phyloP scores from a whole-genome alignment of 148 eudicot species.

The Chenopodium quinoa region DNA sequence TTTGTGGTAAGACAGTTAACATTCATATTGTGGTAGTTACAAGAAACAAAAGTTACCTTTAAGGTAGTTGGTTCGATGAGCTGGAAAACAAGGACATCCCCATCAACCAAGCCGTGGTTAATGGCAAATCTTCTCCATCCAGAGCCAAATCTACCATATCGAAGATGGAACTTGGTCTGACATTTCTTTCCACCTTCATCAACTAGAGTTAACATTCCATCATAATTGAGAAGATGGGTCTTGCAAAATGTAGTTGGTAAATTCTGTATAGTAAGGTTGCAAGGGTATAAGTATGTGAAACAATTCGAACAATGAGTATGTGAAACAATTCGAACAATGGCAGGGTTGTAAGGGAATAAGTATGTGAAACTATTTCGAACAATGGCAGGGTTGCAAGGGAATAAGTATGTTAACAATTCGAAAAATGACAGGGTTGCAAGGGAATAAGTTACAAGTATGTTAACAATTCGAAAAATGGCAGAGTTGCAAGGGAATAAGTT shows the following conservation, averaged over 20 bases:
- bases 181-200: slow-evolving; percentile 53
- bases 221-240: slow-evolving; percentile 40
- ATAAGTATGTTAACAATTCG: too few species aligned
- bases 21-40: not conserved
- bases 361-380: too few species aligned
- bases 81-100: slow-evolving; percentile 69
- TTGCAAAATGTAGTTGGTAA: slow-evolving; percentile 57
- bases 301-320: too few species aligned
- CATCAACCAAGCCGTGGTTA: slow-evolving; percentile 62
- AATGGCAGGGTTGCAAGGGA: too few species aligned
- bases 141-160: slow-evolving; percentile 53
- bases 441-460: not conserved
- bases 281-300: not conserved
- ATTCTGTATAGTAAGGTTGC: slow-evolving; percentile 30
- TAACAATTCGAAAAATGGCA: too few species aligned
- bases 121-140: slow-evolving; percentile 75
- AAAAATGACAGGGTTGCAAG: not conserved
- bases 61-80: slow-evolving; percentile 41
- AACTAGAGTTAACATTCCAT: slow-evolving; percentile 41
- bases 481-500: too few species aligned
- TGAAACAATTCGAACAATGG: too few species aligned
- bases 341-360: too few species aligned
- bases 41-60: slow-evolving; percentile 42
- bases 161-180: slow-evolving; percentile 43
- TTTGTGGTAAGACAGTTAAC: not conserved